Evolutionary conservation across 2,329 filamentous ascomycete species (phyloP), one percentile per base, ranked within the genome.

Genomic region (Fusarium nelsonii): DNA sequence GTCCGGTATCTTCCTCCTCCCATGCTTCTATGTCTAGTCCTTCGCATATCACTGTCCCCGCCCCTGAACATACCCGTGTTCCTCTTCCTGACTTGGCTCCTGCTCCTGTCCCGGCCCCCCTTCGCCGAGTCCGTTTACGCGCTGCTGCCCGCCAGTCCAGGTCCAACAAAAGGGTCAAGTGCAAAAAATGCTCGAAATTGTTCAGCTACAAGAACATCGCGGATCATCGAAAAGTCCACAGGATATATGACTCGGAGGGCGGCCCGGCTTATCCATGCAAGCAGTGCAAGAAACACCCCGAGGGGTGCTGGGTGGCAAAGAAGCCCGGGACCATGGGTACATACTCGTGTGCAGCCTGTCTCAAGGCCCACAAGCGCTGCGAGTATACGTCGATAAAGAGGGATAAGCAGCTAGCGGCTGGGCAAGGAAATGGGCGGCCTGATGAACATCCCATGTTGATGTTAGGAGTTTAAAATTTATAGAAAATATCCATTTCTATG

Each of bases 211-310:
- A 48, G 16, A 57, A 34, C 14, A 6, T 36, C 4, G 11, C 10
- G 4, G 61, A 64, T 33, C 61, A 64, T 10, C 9, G 0, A 1
- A 64, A 64, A 20, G 28, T 45, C 5, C 61, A 64, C 33, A 3
- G 0, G 10, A 28, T 64, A 14, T n/a, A 37, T 4, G 53, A 12
- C 4, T 9, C 2, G 2, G 1, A 12, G 2, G 58, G 61, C 10
- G 32, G 3, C 3, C 11, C 0, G 20, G 49, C 49, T 8, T 9
- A 6, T n/a, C 37, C 26, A 15, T 63, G 60, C 32, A 4, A 12
- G 5, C 12, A 28, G 7, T 63, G 59, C 14, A 20, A n/a, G 16
- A 20, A n/a, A 2, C 10, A 43, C 4, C 18, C n/a, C 9, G 16
- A 26, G 2, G 2, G 26, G 2, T 60, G 57, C 1, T 12, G 16